A percentile compares a stretch with the other conserved stretches of the same genome.
These are phyloP conservation scores for Zymoseptoria passerinii DNA, from an alignment of 2,329 filamentous ascomycete species.

Conservation along the genomic window DNA sequence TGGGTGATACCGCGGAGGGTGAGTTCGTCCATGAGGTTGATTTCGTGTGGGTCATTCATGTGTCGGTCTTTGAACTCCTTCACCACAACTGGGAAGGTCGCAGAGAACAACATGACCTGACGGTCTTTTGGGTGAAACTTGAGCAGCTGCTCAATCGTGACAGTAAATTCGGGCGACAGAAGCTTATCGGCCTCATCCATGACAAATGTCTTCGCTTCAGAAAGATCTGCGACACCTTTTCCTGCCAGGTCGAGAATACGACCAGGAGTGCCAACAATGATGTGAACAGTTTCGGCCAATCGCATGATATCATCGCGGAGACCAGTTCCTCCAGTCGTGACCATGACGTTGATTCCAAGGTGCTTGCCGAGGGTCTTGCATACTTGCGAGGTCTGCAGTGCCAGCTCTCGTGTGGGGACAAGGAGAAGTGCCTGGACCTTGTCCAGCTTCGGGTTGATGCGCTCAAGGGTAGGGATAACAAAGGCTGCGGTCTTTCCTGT, in stretches of 20 bases:
- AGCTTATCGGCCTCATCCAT: conserved; percentile 99
- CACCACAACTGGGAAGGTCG: conserved; percentile 93
- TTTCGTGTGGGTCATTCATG: conserved; percentile 93
- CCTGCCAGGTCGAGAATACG: conserved; percentile 92
- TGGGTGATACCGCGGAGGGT: conserved; percentile 97
- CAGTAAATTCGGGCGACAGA: conserved; percentile 91
- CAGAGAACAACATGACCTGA: conserved; percentile 98
- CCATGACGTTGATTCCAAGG: conserved; percentile 96
- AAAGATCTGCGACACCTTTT: conserved; percentile 92
- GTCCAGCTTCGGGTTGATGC: conserved; percentile 90
- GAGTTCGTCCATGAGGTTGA: conserved; percentile 98
- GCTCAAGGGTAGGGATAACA: conserved; percentile 88
- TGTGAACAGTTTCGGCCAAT: conserved; percentile 87
- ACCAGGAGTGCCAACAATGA: conserved; percentile 93
- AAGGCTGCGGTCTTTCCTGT: conserved; percentile 98
- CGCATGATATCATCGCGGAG: conserved; percentile 95
- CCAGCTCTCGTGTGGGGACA: conserved; percentile 91
- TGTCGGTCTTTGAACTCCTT: conserved; percentile 98
- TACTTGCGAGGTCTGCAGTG: conserved; percentile 96
- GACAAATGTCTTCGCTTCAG: conserved; percentile 93
- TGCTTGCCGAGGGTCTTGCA: conserved; percentile 98
- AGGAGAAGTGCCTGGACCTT: conserved; percentile 96
- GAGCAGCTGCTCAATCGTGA: conserved; percentile 91
- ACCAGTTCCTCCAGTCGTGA: conserved; percentile 91
- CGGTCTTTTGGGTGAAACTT: conserved; percentile 94